Evolutionary conservation across 2,329 filamentous ascomycete genomes (phyloP), one percentile per base, ranked within the genome.

Genomic region (Claviceps arundinis): DNA sequence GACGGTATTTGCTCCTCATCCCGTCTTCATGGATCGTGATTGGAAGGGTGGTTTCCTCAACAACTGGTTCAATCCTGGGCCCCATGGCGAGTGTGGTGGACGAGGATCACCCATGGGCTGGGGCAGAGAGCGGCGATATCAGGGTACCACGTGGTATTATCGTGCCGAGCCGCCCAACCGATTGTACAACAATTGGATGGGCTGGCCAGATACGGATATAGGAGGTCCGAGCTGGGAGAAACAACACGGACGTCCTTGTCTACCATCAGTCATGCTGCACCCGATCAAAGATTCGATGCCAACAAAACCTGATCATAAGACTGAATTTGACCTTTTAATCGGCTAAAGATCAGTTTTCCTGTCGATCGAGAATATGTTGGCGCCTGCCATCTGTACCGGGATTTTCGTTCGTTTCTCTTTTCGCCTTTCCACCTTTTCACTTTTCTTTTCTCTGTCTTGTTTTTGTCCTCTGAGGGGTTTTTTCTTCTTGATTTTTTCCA

Each of bases 11-110:
- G 85, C 81, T 11, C 87, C 87, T 11, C 86, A 90, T 65, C 86
- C 87, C 1, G 79, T 90, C 47, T 90, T 82, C 65, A 87, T 89
- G 61, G 86, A 91, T 65, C 79, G 85, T 55, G 77, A 84, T 48
- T 89, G 85, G 85, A 68, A 69, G 34, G 71, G 75, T 2, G 65
- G 70, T 34, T 74, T 74, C 54, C 64, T 82, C 30, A 72, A 73
- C 34, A 73, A 71, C 55, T 82, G 75, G 73, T 82, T 82, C 66
- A 82, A 83, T 55, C 74, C 76, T 8, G 79, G 79, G 1, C 70
- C 72, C 6, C 73, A 72, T 7, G 78, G 77, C 7, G 73, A 75
- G 55, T 73, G 71, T 40, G 78, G 79, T 50, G 73, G 76, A 17
- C 67, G 72, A 26, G 75, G 74, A 50, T 79, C 75, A 53, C 73